Conservation (phyloP, 805 yeast species). For the Torulaspora maleeae region DNA sequence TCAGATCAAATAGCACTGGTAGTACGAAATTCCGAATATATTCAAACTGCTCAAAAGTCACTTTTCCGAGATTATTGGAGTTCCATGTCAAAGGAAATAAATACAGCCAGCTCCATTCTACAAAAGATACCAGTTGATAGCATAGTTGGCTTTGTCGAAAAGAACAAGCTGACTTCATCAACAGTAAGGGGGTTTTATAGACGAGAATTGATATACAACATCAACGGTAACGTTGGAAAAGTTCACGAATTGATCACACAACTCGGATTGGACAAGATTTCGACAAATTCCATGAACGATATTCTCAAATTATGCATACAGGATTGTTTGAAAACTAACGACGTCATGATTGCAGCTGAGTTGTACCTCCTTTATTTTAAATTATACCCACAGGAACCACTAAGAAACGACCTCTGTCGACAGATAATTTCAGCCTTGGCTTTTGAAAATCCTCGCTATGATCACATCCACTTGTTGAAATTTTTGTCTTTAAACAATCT, state of each 20-base stretch:
- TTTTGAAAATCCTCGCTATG: slow-evolving; percentile 23
- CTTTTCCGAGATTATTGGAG: slow-evolving; percentile 9
- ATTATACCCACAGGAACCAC: slow-evolving; percentile 7
- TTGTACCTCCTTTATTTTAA: slow-evolving; percentile 20
- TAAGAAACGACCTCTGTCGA: slow-evolving; percentile 7
- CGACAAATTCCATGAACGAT: background rate
- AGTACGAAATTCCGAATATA: background rate
- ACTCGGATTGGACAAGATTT: background rate
- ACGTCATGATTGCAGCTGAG: slow-evolving; percentile 22
- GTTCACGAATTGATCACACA: background rate
- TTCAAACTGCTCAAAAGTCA: slow-evolving; percentile 2
- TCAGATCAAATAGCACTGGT: background rate
- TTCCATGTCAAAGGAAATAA: background rate
- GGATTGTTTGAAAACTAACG: slow-evolving; percentile 17
- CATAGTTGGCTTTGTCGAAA: slow-evolving; percentile 5
- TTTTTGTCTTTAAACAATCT: slow-evolving; percentile 14
- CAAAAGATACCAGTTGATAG: background rate
- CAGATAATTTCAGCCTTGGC: slow-evolving; percentile 20
- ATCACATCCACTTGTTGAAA: slow-evolving; percentile 17
- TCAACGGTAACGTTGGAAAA: background rate
- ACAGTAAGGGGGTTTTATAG: slow-evolving; percentile 14
- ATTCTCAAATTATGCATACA: slow-evolving; percentile 18
- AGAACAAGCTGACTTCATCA: slow-evolving; percentile 7
- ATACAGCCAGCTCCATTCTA: slow-evolving; percentile 1
- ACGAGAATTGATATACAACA: slow-evolving; percentile 11